These are phyloP conservation scores for Fusarium sororula DNA, from an alignment of 2,329 filamentous ascomycete species.

Conservation along the genomic window DNA sequence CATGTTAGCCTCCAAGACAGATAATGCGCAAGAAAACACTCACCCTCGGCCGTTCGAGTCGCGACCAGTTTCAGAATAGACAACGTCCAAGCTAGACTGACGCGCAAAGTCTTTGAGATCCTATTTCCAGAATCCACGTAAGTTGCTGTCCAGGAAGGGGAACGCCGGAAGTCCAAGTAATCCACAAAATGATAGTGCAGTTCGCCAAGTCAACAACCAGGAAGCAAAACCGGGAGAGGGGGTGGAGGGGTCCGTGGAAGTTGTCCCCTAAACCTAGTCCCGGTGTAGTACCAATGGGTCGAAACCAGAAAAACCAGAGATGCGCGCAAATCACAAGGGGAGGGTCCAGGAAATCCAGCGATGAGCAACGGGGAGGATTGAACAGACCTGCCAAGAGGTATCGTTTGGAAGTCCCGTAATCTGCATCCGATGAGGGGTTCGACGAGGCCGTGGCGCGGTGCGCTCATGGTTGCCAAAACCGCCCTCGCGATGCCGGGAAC, in stretches of 20 bases:
- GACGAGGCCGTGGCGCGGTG: slow-evolving; percentile 78
- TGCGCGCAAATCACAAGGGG: slow-evolving; percentile 45
- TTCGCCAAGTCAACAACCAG: slow-evolving; percentile 52
- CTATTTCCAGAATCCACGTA: slow-evolving; percentile 86
- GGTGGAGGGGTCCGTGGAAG: slow-evolving; percentile 40
- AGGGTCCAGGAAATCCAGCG: slow-evolving; percentile 54
- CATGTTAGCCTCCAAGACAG: slow-evolving; percentile 17
- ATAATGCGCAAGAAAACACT: slow-evolving; percentile 49
- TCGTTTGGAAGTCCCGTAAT: slow-evolving; percentile 96
- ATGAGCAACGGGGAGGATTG: slow-evolving; percentile 66
- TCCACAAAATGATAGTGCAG: slow-evolving; percentile 48
- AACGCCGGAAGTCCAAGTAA: slow-evolving; percentile 47
- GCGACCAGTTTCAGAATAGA: slow-evolving; percentile 85
- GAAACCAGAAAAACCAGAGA: slow-evolving; percentile 44
- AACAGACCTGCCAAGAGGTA: slow-evolving; percentile 99
- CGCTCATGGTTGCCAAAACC: slow-evolving; percentile 65
- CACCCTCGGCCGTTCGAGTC: slow-evolving; percentile 83
- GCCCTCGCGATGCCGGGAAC: slow-evolving; percentile 68
- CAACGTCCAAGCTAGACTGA: slow-evolving; percentile 94
- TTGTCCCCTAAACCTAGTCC: slow-evolving; percentile 42
- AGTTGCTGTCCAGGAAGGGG: slow-evolving; percentile 71
- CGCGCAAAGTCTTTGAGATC: slow-evolving; percentile 99
- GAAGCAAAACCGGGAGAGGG: slow-evolving; percentile 40
- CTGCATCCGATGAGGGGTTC: slow-evolving; percentile 96
- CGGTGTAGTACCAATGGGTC: slow-evolving; percentile 40